Base-by-base conservation (phyloP, 1,284 basidiomycete genomes). In the Trametes versicolor region DNA sequence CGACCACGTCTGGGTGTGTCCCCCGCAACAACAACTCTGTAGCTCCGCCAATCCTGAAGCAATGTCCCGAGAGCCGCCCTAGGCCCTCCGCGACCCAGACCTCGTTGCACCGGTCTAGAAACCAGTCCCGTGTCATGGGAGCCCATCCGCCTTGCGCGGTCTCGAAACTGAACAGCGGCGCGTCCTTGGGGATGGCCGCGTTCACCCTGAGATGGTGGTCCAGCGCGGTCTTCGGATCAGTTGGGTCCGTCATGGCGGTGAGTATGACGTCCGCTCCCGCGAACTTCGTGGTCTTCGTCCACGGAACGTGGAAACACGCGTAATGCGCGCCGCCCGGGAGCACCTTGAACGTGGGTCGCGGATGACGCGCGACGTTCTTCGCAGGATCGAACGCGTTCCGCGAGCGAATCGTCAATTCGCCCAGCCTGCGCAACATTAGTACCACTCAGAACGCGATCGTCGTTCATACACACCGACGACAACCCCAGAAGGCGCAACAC, bases 21-120 rank as follows among this genome's bases (percentile, higher is more conserved):
- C 77, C 75, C 0, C 62, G 59, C 0, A 72, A 32, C 0, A 77
- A 65, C 2, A 77, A 63, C 36, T 74, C 72, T 0, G 72, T 72
- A 0, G 74, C 74, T 0, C 75, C 76, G 0, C 76, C 74, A 34
- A 77, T 77, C 5, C 73, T 60, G 65, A 77, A 78, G 21, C 69
- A 72, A 55, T 77, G 76, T 2, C 75, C 73, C 0, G 62, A 53
- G 5, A 75, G 62, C 12, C 29, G 8, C 4, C 53, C 39, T 0
- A 72, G 37, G 1, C 43, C 51, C 0, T 59, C 58, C 0, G 12
- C 0, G 3, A 7, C 15, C 72, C 73, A 74, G 2, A 72, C 65
- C 15, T 54, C 48, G 8, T 59, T 36, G 54, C 71, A 72, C 4
- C 67, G 55, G 10, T 37, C 43, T 0, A 75, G 25, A 57, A 73